Evolutionary conservation across 768 basidiomycete species (phyloP).

Genomic region (Macrolepiota fuliginosa): DNA sequence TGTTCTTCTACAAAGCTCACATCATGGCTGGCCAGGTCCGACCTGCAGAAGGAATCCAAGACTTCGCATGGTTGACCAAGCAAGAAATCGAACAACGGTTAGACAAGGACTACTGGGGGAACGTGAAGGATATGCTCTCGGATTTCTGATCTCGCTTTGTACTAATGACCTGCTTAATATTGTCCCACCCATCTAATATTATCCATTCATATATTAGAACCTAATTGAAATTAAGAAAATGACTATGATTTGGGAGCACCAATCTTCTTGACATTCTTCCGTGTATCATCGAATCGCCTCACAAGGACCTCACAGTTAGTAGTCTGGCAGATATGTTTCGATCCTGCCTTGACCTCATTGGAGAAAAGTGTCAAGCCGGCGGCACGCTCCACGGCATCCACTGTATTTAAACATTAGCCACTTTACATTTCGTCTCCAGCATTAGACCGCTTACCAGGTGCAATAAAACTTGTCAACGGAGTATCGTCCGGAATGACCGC

Average conservation of each 20-base stretch:
- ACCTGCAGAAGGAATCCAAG: slow-evolving; percentile 51
- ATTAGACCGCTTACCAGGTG: slow-evolving; percentile 59
- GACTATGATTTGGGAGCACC: slow-evolving; percentile 43
- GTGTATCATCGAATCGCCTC: slow-evolving; percentile 87
- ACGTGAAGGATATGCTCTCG: slow-evolving; percentile 78
- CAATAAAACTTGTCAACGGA: slow-evolving; percentile 75
- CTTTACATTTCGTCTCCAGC: background rate
- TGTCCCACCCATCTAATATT: slow-evolving; percentile 1
- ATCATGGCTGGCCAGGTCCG: slow-evolving; percentile 85
- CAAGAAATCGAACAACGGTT: slow-evolving; percentile 79
- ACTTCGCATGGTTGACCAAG: slow-evolving; percentile 95
- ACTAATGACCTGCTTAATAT: slow-evolving; percentile 19
- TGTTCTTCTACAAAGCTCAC: slow-evolving; percentile 94
- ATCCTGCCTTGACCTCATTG: slow-evolving; percentile 64
- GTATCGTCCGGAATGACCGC: slow-evolving; percentile 85
- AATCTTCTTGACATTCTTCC: slow-evolving; percentile 61
- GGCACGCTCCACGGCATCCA: slow-evolving; percentile 89
- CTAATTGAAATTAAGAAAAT: background rate
- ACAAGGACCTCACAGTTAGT: slow-evolving; percentile 88
- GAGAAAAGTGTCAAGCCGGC: slow-evolving; percentile 90
- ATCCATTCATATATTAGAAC: background rate
- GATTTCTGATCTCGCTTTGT: slow-evolving; percentile 41
- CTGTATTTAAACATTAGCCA: slow-evolving; percentile 34
- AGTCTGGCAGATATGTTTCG: slow-evolving; percentile 86
- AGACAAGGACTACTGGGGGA: slow-evolving; percentile 69